Evolutionary conservation across 208 protist genomes (phyloP).

Genomic region (Crithidia brevicula): DNA sequence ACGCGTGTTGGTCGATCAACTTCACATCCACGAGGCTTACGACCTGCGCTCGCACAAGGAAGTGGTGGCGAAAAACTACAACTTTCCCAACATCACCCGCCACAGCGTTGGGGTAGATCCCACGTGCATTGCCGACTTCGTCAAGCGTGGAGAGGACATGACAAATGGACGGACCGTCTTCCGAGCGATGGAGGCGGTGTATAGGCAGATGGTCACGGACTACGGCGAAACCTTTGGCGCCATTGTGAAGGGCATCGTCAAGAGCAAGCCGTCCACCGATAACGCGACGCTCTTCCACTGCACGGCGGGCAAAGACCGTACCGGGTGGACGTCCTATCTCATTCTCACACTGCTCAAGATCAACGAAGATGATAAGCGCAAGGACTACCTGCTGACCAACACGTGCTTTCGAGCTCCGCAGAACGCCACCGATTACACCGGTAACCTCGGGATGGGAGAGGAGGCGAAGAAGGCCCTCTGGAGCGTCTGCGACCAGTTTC

Average conservation of each 20-base stretch:
- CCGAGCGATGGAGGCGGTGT: conserved; percentile 27
- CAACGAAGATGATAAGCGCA: conserved; percentile 22
- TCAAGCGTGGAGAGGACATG: conserved; percentile 14
- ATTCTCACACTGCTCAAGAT: conserved; percentile 41
- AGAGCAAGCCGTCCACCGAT: conserved; percentile 17
- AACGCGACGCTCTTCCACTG: conserved; percentile 50
- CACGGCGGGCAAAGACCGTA: conserved; percentile 58
- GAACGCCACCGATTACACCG: conserved; percentile 14
- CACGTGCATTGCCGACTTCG: conserved; percentile 7
- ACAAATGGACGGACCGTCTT: conserved; percentile 10
- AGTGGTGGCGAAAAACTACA: conserved; percentile 32
- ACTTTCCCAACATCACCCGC: conserved; percentile 30
- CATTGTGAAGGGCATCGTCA: conserved; percentile 35
- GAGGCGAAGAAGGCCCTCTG: conserved; percentile 32
- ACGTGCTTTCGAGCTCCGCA: conserved; percentile 18
- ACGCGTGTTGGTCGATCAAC: conserved; percentile 28
- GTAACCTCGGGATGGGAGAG: conserved; percentile 21
- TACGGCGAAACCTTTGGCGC: conserved; percentile 22
- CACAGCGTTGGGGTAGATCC: conserved; percentile 26
- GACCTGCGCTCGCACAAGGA: conserved; percentile 36
- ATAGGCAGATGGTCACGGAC: conserved; percentile 18
- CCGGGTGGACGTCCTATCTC: conserved; percentile 34
- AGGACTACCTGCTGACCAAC: conserved; percentile 47
- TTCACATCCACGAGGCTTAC: conserved; percentile 45
- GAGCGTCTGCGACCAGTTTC: conserved; percentile 26